Evolutionary conservation across 2,329 filamentous ascomycete genomes (phyloP).

Genomic region (Pestalotiopsis sp.): DNA sequence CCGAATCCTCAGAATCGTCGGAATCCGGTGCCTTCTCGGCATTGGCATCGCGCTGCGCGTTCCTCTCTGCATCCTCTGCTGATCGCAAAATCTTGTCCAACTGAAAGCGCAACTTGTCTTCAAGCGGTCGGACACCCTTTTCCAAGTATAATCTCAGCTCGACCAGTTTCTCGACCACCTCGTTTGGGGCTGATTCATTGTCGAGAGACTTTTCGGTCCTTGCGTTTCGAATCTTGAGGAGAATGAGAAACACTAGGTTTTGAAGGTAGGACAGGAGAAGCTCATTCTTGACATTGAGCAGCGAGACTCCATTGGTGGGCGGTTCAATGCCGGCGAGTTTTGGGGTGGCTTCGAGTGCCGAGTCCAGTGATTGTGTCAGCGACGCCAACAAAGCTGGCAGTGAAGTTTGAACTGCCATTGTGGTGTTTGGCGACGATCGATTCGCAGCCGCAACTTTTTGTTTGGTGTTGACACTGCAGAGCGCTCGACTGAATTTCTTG

Average conservation of each 20-base stretch:
- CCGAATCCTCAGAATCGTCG: too few relatives aligned
- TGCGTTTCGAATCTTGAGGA: conserved; percentile 74
- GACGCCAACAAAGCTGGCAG: conserved; percentile 55
- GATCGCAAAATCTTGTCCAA: conserved; percentile 93
- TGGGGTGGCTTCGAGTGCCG: conserved; percentile 69
- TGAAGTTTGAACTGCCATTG: conserved; percentile 51
- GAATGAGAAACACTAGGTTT: conserved; percentile 85
- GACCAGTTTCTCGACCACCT: conserved; percentile 83
- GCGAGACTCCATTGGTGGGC: conserved; percentile 86
- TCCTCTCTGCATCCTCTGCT: conserved; percentile 72
- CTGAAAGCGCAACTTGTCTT: conserved; percentile 90
- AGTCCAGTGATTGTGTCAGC: conserved; percentile 60
- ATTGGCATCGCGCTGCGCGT: conserved; percentile 37
- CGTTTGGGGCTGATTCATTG: conserved; percentile 51
- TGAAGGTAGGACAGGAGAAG: conserved; percentile 96
- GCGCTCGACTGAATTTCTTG: not conserved
- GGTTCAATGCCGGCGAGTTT: conserved; percentile 66
- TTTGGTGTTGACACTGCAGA: not conserved
- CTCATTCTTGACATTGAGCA: conserved; percentile 95
- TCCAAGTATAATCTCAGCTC: conserved; percentile 92
- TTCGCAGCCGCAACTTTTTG: not conserved
- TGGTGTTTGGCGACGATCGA: not conserved
- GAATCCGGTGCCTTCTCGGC: conserved; percentile 36
- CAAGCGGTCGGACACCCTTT: conserved; percentile 86
- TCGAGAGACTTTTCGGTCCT: conserved; percentile 23